Base-by-base conservation (phyloP, 352 stramenopile genomes). In the Phytophthora brassicae region DNA sequence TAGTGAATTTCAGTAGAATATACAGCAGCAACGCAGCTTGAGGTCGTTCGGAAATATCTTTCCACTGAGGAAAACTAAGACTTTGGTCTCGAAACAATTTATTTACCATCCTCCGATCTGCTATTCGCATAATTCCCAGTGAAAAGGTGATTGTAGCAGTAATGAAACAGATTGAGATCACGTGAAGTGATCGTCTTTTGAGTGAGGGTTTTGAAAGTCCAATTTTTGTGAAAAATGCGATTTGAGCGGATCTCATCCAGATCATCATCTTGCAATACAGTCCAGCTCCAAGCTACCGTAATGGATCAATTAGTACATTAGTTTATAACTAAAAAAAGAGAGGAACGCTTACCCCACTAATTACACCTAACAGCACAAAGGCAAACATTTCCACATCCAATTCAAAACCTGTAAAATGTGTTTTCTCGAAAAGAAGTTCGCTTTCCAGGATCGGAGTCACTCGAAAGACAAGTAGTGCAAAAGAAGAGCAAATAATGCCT, bases 381-480 rank as follows among this genome's bases (percentile, higher is more conserved):
- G 82, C 83, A 11, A 94, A 73, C 19, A 94, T 76, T 33, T 94
- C 86, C 56, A 79, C 82, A 43, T 92, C 82, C 73, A 93, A 79
- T 50, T 92, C 82, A 50, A 94, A 94, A 19, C 80, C 80, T 13
- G 65, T 72, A 54, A 94, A 94, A 17, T 81, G 84, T 14, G 86
- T 94, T 46, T 82, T 84, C 60, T 90, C 81, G 31, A 94, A 94
- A 12, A 94, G 69, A 54, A 86, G 74, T 49, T 93, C 81, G 33
- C 76, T 84, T 54, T 89, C 85, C 35, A 93, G 65, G 43, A 89
- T 81, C 4, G 77, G 86, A 14, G 89, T 75, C 29, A 92, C 70
- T 16, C 85, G 86, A 65, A 88, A 93, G 2, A 92, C 74, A 11
- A 94, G 51, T 20, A 94, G 81, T 28, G 80, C 89, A 33, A 92